phyloP scores from a whole-genome alignment of 2,329 filamentous ascomycete genomes.

The Fusarium odoratissimum region DNA sequence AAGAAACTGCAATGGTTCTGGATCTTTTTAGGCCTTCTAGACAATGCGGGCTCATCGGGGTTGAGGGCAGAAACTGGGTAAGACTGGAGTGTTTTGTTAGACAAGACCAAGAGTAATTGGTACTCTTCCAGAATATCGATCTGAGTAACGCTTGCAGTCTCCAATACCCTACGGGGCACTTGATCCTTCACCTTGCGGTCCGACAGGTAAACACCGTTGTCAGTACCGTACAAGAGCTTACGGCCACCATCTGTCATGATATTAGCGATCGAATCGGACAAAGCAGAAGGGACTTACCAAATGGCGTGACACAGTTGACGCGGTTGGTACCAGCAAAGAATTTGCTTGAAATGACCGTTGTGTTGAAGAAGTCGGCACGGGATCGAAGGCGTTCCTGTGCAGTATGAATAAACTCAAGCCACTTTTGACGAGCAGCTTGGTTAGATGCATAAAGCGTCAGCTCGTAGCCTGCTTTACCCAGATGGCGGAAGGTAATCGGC shows the following conservation, averaged over 20 bases:
- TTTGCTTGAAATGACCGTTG: constrained; percentile 68
- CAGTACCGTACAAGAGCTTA: constrained; percentile 94
- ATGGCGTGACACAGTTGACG: constrained; percentile 94
- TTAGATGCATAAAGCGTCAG: constrained; percentile 88
- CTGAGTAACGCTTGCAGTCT: constrained; percentile 89
- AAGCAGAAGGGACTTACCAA: constrained; percentile 68
- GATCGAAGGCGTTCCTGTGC: constrained; percentile 89
- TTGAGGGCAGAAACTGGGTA: constrained; percentile 90
- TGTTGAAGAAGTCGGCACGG: constrained; percentile 91
- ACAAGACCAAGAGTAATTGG: constrained; percentile 87
- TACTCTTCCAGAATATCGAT: constrained; percentile 98
- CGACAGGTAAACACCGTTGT: constrained; percentile 91
- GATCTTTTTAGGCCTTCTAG: constrained; percentile 93
- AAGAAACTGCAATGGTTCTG: constrained; percentile 98
- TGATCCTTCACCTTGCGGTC: constrained; percentile 90
- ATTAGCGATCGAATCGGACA: constrained; percentile 34
- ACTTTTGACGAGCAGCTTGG: constrained; percentile 89
- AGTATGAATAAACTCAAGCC: constrained; percentile 93
- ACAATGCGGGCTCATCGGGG: constrained; percentile 80
- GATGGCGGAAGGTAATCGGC: constrained; percentile 95
- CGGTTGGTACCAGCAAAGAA: constrained; percentile 77
- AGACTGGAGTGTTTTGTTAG: constrained; percentile 92
- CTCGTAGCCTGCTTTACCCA: constrained; percentile 96
- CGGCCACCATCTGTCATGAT: constrained; percentile 80
- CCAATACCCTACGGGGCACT: constrained; percentile 84